phyloP scores from a whole-genome alignment of 805 yeast species.

The Sugiyamaella lignohabitans region DNA sequence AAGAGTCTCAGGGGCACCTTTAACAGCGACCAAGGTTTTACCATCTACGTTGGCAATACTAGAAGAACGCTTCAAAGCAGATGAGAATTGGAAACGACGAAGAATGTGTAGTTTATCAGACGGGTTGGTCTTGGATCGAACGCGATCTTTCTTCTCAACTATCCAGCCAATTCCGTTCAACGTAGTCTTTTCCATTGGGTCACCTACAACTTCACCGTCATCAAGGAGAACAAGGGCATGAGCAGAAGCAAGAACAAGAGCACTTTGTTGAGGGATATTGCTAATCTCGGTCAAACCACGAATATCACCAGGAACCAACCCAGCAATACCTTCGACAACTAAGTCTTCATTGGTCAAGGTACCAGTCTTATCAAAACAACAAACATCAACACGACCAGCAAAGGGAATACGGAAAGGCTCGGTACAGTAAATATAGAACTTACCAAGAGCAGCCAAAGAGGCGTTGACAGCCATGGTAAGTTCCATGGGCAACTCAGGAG shows the following conservation, averaged over 20 bases:
- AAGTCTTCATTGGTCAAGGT: slow-evolving; percentile 96
- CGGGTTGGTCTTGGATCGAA: slow-evolving; percentile 41
- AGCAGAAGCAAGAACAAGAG: slow-evolving; percentile 81
- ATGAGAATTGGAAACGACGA: slow-evolving; percentile 95
- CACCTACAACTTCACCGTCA: slow-evolving; percentile 97
- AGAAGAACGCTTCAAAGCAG: slow-evolving; percentile 93
- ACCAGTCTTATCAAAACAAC: slow-evolving; percentile 98
- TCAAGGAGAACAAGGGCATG: slow-evolving; percentile 92
- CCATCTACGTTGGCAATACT: slow-evolving; percentile 58
- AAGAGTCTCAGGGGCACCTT: slow-evolving; percentile 98
- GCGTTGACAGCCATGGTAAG: slow-evolving; percentile 96
- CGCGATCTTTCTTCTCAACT: slow-evolving; percentile 69
- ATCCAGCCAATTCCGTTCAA: slow-evolving; percentile 81
- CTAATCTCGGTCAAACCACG: slow-evolving; percentile 47
- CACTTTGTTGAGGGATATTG: slow-evolving; percentile 65
- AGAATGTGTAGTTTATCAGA: slow-evolving; percentile 56
- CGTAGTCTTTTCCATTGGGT: slow-evolving; percentile 98
- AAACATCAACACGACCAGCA: slow-evolving; percentile 96
- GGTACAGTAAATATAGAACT: slow-evolving; percentile 88
- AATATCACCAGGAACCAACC: slow-evolving; percentile 46
- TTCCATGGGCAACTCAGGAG: slow-evolving; percentile 99
- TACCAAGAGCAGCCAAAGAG: slow-evolving; percentile 80
- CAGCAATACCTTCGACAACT: slow-evolving; percentile 94
- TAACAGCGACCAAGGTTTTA: slow-evolving; percentile 70
- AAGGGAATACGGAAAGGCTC: slow-evolving; percentile 97